A percentile compares a stretch with the other conserved stretches of the same genome.
These are phyloP conservation scores for Exophiala sideris DNA, from an alignment of 2,329 filamentous ascomycete species.

Conservation along the genomic window DNA sequence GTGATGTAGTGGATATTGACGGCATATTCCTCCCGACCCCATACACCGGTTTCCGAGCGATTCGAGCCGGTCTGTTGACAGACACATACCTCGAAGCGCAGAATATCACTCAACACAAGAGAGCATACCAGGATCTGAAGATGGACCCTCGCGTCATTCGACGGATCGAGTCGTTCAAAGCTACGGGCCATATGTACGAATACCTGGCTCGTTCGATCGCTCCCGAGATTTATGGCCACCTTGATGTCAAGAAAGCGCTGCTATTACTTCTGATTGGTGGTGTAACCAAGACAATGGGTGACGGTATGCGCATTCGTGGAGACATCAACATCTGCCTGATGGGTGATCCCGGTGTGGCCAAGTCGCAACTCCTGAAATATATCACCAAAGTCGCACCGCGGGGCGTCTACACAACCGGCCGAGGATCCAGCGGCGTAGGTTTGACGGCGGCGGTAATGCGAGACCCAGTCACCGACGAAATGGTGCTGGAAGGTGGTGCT, in stretches of 20 bases:
- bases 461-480: conserved; percentile 74
- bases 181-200: conserved; percentile 90
- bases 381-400: conserved; percentile 97
- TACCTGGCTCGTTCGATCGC: conserved; percentile 94
- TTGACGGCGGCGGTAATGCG: conserved; percentile 77
- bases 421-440: conserved; percentile 77
- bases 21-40: conserved; percentile 96
- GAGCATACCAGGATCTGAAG: conserved; percentile 89
- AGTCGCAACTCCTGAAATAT: conserved; percentile 96
- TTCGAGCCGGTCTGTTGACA: conserved; percentile 90
- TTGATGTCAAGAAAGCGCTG: conserved; percentile 96
- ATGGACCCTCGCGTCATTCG: conserved; percentile 76
- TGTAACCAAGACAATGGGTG: conserved; percentile 93
- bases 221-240: conserved; percentile 92
- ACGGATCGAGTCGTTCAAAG: conserved; percentile 79
- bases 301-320: conserved; percentile 97
- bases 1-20: conserved; percentile 88
- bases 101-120: conserved; percentile 92
- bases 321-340: conserved; percentile 99
- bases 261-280: conserved; percentile 93
- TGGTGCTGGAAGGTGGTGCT: conserved; percentile 76
- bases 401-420: conserved; percentile 79
- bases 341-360: conserved; percentile 99
- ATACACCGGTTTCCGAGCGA: conserved; percentile 98
- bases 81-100: conserved; percentile 97